A percentile compares a stretch with the other conserved stretches of the same genome.
Conservation (phyloP, 495 filamentous ascomycete genomes). For the Aspergillus leporis region DNA sequence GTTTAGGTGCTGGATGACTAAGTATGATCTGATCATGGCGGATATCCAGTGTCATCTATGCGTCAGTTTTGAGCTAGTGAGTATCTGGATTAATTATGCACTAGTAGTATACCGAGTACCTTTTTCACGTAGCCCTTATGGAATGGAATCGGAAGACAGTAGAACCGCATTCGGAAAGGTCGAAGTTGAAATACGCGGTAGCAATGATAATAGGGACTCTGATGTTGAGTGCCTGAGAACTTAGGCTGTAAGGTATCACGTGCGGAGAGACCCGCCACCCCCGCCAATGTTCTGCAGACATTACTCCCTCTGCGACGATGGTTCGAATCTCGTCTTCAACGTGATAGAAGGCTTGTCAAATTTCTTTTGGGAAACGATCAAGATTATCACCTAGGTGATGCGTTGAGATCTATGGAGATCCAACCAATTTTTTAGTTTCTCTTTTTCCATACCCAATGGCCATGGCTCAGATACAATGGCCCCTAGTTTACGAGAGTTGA, state of each 20-base stretch:
- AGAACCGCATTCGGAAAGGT: too few species aligned
- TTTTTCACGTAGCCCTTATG: too few species aligned
- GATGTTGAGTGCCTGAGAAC: constrained; percentile 1
- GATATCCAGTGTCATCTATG: too few species aligned
- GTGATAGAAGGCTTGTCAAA: constrained; percentile 3
- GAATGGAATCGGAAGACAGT: too few species aligned
- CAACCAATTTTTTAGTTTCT: constrained; percentile 2
- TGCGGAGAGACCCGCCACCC: constrained; percentile 9
- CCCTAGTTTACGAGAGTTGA: constrained; percentile 65
- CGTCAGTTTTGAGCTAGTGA: too few species aligned
- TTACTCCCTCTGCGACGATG: constrained; percentile 24
- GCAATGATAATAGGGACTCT: too few species aligned
- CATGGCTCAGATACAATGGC: constrained; percentile 51
- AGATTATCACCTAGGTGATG: constrained; percentile 17
- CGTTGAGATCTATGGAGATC: neutral
- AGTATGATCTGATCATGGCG: neutral
- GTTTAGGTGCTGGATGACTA: neutral
- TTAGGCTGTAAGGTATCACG: constrained; percentile 10
- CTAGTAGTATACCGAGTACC: too few species aligned
- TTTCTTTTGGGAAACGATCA: neutral
- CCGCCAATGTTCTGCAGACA: constrained; percentile 1
- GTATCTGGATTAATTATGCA: too few species aligned
- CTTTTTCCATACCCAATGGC: neutral
- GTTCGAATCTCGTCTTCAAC: constrained; percentile 40
- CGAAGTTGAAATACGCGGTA: too few species aligned